phyloP scores from a whole-genome alignment of 768 basidiomycete species.

The Russula foetens region DNA sequence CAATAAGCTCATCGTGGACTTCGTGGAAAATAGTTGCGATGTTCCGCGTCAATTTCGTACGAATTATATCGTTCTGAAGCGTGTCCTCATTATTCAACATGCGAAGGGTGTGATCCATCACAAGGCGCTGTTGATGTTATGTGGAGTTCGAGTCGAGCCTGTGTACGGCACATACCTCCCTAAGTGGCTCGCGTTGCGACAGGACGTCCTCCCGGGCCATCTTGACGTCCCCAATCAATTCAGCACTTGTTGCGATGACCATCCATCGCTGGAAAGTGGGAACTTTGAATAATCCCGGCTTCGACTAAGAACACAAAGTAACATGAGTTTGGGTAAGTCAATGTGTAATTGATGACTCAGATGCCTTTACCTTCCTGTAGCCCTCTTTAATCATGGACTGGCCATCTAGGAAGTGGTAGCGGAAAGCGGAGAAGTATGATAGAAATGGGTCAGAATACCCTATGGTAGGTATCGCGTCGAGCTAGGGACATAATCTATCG shows the following conservation, averaged over 20 bases:
- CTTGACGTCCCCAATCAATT: not conserved
- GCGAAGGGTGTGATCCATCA: not conserved
- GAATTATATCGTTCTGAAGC: not conserved
- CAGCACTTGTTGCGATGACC: not conserved
- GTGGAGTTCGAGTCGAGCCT: not conserved
- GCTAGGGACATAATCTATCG: not conserved
- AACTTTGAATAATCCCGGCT: not conserved
- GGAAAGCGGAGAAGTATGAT: constrained; percentile 20
- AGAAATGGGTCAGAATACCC: constrained; percentile 24
- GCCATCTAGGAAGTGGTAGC: not conserved
- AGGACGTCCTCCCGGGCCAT: not conserved
- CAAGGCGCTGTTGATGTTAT: not conserved
- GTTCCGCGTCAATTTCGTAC: not conserved
- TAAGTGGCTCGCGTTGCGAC: not conserved
- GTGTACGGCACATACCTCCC: not conserved
- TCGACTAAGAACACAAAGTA: not conserved
- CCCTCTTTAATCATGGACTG: not conserved
- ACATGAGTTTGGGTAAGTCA: not conserved
- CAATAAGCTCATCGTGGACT: not conserved
- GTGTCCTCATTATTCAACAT: not conserved
- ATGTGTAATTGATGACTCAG: not conserved
- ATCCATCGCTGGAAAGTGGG: not conserved
- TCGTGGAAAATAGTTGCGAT: not conserved
- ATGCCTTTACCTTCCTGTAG: not conserved
- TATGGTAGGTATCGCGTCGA: constrained; percentile 24